Evolutionary conservation across 2,329 filamentous ascomycete genomes (phyloP).

Genomic region (Neofusicoccum sp.): DNA sequence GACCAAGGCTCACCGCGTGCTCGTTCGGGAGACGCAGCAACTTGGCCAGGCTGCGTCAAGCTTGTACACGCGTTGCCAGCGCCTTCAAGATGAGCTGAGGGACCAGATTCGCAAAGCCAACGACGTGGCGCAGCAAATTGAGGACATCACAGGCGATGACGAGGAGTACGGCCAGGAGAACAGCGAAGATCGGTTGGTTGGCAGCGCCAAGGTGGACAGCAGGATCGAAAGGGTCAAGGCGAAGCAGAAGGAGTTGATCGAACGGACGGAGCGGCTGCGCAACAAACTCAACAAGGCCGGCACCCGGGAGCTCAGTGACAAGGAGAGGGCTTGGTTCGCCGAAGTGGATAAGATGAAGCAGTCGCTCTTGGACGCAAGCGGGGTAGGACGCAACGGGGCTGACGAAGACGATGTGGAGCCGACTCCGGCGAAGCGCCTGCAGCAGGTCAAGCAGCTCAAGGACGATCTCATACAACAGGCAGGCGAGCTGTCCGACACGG

Average conservation of each 20-base stretch:
- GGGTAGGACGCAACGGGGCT: slow-evolving; percentile 13
- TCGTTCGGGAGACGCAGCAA: slow-evolving; percentile 67
- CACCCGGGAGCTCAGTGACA: slow-evolving; percentile 56
- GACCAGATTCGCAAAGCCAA: slow-evolving; percentile 66
- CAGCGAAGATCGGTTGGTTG: slow-evolving; percentile 46
- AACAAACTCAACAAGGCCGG: slow-evolving; percentile 46
- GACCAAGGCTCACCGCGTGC: slow-evolving; percentile 68
- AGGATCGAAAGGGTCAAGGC: slow-evolving; percentile 56
- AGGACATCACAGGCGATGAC: slow-evolving; percentile 63
- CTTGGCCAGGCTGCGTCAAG: slow-evolving; percentile 70
- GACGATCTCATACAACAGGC: slow-evolving; percentile 46
- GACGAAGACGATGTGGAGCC: slow-evolving; percentile 31
- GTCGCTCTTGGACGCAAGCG: slow-evolving; percentile 37
- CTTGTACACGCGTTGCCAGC: slow-evolving; percentile 68
- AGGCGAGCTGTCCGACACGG: slow-evolving; percentile 20
- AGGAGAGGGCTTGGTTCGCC: slow-evolving; percentile 59
- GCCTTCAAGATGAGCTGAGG: slow-evolving; percentile 64
- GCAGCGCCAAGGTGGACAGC: slow-evolving; percentile 58
- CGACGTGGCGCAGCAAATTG: slow-evolving; percentile 64
- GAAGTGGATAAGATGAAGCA: slow-evolving; percentile 49
- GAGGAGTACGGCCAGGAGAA: slow-evolving; percentile 46
- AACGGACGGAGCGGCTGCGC: slow-evolving; percentile 60
- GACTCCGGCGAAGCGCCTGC: slow-evolving; percentile 51
- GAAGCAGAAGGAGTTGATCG: slow-evolving; percentile 57
- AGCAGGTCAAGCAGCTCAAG: slow-evolving; percentile 56